Evolutionary conservation across 148 eudicot genomes (phyloP).

Genomic region (Linanthus parryae): DNA sequence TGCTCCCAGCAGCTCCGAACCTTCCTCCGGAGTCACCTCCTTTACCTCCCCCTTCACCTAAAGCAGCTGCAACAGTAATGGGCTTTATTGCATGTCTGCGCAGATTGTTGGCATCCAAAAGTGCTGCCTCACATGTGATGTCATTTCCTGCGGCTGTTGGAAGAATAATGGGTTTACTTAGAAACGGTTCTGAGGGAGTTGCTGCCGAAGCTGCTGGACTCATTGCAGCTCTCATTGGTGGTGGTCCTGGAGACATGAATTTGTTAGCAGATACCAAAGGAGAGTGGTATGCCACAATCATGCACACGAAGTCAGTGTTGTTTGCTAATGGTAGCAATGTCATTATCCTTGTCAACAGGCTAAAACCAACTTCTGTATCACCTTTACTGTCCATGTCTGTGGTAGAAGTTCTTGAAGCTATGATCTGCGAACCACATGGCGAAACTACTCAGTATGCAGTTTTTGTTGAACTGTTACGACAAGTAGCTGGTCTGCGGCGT

Average conservation of each 20-base stretch:
- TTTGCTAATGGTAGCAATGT: conserved; percentile 67
- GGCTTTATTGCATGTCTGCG: conserved; percentile 86
- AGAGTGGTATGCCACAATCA: conserved; percentile 81
- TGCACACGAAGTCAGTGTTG: conserved; percentile 94
- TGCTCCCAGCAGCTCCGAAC: conserved; percentile 92
- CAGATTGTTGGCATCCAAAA: conserved; percentile 77
- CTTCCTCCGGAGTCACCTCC: conserved; percentile 93
- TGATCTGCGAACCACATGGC: conserved; percentile 97
- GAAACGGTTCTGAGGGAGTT: conserved; percentile 95
- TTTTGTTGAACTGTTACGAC: conserved; percentile 89
- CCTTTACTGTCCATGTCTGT: conserved; percentile 88
- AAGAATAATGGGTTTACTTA: conserved; percentile 92
- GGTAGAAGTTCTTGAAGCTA: conserved; percentile 94
- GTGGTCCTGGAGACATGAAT: conserved; percentile 83
- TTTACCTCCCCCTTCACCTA: conserved; percentile 94
- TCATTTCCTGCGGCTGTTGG: conserved; percentile 99
- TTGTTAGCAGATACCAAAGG: conserved; percentile 78
- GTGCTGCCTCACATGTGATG: conserved; percentile 96
- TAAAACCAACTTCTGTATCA: conserved; percentile 90
- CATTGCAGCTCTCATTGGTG: conserved; percentile 87
- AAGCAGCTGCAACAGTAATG: conserved; percentile 96
- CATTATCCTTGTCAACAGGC: conserved; percentile 77
- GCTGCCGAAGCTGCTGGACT: conserved; percentile 91
- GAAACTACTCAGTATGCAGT: conserved; percentile 95
- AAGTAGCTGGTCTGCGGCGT: conserved; percentile 86